Evolutionary conservation across 108 stramenopile genomes (phyloP), one percentile per base, ranked within the genome.

Genomic region (Craspedostauros australis): DNA sequence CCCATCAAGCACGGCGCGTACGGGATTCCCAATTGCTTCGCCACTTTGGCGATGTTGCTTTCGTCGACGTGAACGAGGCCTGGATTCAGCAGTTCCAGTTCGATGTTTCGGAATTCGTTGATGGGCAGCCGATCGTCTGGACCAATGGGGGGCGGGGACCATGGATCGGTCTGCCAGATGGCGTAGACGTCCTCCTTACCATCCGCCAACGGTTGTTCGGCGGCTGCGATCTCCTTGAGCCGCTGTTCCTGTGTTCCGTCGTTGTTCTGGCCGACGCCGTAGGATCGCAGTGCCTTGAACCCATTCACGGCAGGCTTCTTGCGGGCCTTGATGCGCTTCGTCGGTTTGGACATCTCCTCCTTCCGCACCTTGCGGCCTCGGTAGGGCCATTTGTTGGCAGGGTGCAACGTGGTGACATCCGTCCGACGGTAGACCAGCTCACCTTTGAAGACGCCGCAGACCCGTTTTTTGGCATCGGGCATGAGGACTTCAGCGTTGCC

Each of bases 1-100:
- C 88, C 92, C n/a, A 84, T 22, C 60, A 93, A 60, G 42, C 92
- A 93, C 0, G 92, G 92, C 27, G 84, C 86, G 43, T 93, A 93
- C 0, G 91, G 84, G 37, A 93, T 73, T 8, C 67, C 72, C 7
- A 93, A 61, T 50, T 79, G 72, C 39, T 80, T 78, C 11, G 92
- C 92, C 3, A 85, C 75, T 18, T 49, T 59, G 4, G 86, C 66
- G 4, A 86, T 55, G 20, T 74, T 49, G 19, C 57, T 54, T 27
- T 64, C 40, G 14, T 87, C 81, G 39, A 90, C 52, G 50, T 93
- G 92, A 0, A 74, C 82, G 31, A 93, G 66, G 0, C 92, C 92
- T 14, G 92, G 92, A 60, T 89, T 89, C 41, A 93, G 30, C 16
- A 93, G 53, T 9, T 66, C 84, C 31, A 84, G 59, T 54, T 93